Evolutionary conservation across 768 basidiomycete species (phyloP), one percentile per base, ranked within the genome.

Genomic region (Dentipellis fragilis): DNA sequence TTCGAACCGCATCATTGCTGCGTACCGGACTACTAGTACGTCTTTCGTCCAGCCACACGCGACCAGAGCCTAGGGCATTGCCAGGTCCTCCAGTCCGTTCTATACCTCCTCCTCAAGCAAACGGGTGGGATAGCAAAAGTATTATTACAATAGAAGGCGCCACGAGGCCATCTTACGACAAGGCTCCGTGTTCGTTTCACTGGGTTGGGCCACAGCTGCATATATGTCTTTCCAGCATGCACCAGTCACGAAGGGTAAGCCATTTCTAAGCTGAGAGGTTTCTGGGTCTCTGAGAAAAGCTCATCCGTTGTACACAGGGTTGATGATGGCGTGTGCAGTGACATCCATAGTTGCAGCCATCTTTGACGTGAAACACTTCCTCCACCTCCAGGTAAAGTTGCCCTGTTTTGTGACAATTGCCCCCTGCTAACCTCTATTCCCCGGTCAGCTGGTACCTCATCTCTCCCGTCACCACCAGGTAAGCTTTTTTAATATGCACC

Each of bases 381-480:
- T 92, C 57, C 89, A 93, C 67, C 74, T 96, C 2, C 93, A 89
- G 73, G 86, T 83, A 59, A 49, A 10, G 14, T 51, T 54, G 51
- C 54, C 19, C 36, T 54, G 40, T 34, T 63, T 39, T 52, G 23
- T 19, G 42, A 49, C 53, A 45, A 42, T 57, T 42, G 14, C 22
- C 5, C 54, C 14, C 1, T 55, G 51, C 21, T 45, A 29, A 29
- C 14, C 19, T 17, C 48, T 49, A 12, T 17, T 12, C 12, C 11
- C 12, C 52, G 37, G 52, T 19, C 59, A 93, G 84, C 79, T 94
- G 40, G 80, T 89, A 17, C 93, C 93, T 2, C 93, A 96, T 66
- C 77, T 96, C 49, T 91, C 89, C n/a, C 81, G 80, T 53, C 80
- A 94, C 67, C 87, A 90, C 64, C 93, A 95, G 76, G 93, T 90